Evolutionary conservation across 1,284 basidiomycete species (phyloP), one percentile per base, ranked within the genome.

Genomic region (Sutorius eximius): DNA sequence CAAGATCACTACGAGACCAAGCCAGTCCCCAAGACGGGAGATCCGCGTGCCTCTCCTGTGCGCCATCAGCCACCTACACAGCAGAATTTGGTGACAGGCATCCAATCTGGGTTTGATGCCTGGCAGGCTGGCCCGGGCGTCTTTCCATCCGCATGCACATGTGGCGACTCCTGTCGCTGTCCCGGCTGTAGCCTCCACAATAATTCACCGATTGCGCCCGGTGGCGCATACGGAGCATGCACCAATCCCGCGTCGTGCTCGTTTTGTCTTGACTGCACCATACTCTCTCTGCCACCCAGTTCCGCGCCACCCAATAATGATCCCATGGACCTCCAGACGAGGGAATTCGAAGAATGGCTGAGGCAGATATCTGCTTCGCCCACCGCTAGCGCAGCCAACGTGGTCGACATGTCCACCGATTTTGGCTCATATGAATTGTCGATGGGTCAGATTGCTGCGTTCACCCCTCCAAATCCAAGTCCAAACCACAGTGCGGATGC

Each of bases 251-350:
- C 64, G 27, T 66, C 70, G 1, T 87, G 86, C 56, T 69, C 71
- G 2, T 75, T 79, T 22, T 88, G 86, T 56, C 68, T 87, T 3
- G 82, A 84, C 54, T 87, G 83, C 64, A 77, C 80, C 48, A 77
- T 82, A 48, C 70, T 81, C 34, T 73, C 78, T 0, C 69, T 83
- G 32, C 75, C 78, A 11, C 60, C 72, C 8, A 71, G 73, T 9
- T 59, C 68, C 27, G 61, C 69, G n/a, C 61, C 66, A 34, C 64
- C 57, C 43, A 55, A 18, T 54, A n/a, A 51, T 7, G 51, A 60
- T 42, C 10, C 61, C 47, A 61, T 59, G 46, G 67, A 70, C 20
- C 51, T 64, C 11, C 68, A 69, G 56, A 68, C 65, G 16, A 65
- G 72, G 44, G 71, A 74, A 55, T 74, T 81, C 27, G 80, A 82